Conservation (phyloP, 1,284 basidiomycete species). For the Sutorius eximius region DNA sequence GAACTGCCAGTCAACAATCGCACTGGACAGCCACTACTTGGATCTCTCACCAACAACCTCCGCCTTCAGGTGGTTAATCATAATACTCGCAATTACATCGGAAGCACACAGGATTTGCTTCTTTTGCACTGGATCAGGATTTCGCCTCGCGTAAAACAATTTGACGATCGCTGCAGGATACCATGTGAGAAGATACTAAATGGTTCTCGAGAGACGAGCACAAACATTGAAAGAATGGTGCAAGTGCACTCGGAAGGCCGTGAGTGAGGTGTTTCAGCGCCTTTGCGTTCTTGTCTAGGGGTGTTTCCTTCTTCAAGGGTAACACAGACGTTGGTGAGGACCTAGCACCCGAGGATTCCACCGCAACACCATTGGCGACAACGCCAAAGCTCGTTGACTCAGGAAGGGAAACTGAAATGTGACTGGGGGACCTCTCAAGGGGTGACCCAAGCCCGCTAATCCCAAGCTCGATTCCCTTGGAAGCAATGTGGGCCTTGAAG, state of each 20-base stretch:
- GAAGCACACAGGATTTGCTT: conserved; percentile 76
- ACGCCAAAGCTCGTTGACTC: conserved; percentile 34
- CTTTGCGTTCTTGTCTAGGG: conserved; percentile 67
- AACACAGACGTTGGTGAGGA: conserved; percentile 27
- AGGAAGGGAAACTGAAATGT: conserved; percentile 40
- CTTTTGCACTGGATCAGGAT: conserved; percentile 75
- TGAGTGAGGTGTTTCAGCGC: conserved; percentile 81
- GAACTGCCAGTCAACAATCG: conserved; percentile 3
- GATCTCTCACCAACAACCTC: conserved; percentile 51
- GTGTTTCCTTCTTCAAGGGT: conserved; percentile 43
- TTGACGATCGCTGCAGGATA: conserved; percentile 72
- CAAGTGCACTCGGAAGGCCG: conserved; percentile 75
- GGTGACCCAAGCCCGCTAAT: conserved; percentile 43
- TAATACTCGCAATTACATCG: conserved; percentile 66
- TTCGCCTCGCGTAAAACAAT: conserved; percentile 81
- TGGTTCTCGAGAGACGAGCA: conserved; percentile 5
- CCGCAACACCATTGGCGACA: conserved; percentile 43
- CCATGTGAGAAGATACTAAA: conserved; percentile 9
- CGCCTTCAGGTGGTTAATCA: conserved; percentile 71
- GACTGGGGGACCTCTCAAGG: conserved; percentile 46
- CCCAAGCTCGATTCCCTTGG: conserved; percentile 50
- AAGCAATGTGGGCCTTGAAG: conserved; percentile 61
- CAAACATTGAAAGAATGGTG: conserved; percentile 88
- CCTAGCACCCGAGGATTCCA: conserved; percentile 27
- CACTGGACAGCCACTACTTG: background rate